Conservation (phyloP, 75 land plant species). For the Ceratopteris richardii region DNA sequence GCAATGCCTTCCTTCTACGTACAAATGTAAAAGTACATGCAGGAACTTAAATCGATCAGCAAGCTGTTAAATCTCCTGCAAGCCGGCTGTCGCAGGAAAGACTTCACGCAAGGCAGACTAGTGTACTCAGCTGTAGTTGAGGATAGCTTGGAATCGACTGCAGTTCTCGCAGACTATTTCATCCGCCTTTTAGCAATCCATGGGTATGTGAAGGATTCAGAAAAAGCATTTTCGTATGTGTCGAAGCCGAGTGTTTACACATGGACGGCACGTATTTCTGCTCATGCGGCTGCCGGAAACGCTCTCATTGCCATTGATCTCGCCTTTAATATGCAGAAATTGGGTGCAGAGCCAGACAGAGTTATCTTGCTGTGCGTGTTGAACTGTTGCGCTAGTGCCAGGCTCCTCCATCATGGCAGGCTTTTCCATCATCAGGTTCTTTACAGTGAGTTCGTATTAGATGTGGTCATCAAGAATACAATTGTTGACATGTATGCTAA, state of each 20-base stretch:
- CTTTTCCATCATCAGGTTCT: slow-evolving; percentile 15
- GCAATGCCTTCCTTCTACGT: too few relatives aligned
- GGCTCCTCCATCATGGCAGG: slow-evolving; percentile 13
- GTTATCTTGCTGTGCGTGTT: slow-evolving; percentile 36
- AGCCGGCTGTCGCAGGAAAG: too few relatives aligned
- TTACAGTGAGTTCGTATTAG: slow-evolving; percentile 13
- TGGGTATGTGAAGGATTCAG: slow-evolving; percentile 18
- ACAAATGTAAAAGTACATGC: too few relatives aligned
- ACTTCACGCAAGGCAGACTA: too few relatives aligned
- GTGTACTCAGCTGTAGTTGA: too few relatives aligned
- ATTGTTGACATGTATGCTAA: slow-evolving; percentile 27
- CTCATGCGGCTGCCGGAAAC: slow-evolving; percentile 20
- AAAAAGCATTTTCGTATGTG: slow-evolving; percentile 18
- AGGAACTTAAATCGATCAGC: too few relatives aligned
- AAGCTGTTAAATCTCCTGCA: too few relatives aligned
- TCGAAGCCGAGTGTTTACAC: slow-evolving; percentile 16
- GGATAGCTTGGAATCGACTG: too few relatives aligned
- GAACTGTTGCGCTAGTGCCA: slow-evolving; percentile 25
- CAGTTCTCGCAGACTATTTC: not conserved
- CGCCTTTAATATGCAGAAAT: slow-evolving; percentile 19
- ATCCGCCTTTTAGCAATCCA: slow-evolving; percentile 16
- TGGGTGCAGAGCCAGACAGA: slow-evolving; percentile 32
- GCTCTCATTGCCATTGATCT: slow-evolving; percentile 17
- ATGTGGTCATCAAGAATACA: slow-evolving; percentile 16
- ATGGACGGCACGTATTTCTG: slow-evolving; percentile 43